Evolutionary conservation across 345 rosid species (phyloP).

Genomic region (Pistacia vera): DNA sequence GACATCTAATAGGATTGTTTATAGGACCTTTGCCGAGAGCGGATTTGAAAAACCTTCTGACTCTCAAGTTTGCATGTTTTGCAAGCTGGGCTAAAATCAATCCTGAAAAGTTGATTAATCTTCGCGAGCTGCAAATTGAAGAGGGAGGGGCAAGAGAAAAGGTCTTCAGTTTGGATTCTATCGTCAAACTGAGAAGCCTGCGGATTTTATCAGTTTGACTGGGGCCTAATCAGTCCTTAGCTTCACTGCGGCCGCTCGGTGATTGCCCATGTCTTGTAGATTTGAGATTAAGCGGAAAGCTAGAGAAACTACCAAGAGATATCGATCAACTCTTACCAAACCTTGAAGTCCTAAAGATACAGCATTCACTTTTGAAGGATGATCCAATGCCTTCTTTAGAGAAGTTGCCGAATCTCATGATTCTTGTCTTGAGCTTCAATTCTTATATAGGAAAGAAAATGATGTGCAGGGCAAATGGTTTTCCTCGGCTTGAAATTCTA

Average conservation of each 20-base stretch:
- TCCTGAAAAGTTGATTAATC: neutral
- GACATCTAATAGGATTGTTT: neutral
- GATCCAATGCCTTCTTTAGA: neutral
- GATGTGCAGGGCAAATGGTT: neutral
- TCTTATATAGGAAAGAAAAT: neutral
- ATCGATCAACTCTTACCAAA: neutral
- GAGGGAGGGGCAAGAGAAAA: too few relatives aligned
- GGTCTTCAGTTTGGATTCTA: neutral
- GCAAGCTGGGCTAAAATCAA: neutral
- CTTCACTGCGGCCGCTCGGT: neutral
- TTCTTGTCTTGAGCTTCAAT: neutral
- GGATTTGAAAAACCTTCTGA: neutral
- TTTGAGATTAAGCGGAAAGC: neutral
- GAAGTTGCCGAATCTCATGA: neutral
- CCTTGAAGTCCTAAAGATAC: neutral
- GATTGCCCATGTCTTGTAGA: neutral
- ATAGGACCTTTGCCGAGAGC: neutral
- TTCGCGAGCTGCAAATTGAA: neutral
- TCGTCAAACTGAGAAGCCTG: neutral
- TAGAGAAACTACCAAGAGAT: neutral
- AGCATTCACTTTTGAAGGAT: neutral
- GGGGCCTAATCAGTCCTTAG: neutral
- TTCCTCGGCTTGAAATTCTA: constrained; percentile 7
- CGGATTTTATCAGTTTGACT: neutral
- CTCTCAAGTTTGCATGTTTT: neutral